Conservation (phyloP, 805 yeast genomes). For the Zygoascus bituminiphila region DNA sequence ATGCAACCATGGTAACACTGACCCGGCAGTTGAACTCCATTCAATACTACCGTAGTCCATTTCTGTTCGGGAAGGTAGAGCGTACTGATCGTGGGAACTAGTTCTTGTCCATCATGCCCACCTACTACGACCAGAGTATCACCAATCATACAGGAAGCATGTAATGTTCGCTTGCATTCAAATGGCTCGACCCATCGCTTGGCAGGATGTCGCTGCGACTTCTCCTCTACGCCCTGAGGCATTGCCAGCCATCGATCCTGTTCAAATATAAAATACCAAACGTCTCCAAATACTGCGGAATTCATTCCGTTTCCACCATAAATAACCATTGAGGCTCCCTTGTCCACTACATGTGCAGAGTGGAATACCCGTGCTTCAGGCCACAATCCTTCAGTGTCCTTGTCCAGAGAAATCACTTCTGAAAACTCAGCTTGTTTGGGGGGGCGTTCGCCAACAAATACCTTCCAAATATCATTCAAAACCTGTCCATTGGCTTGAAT, state of each 20-base stretch:
- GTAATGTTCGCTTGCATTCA: slow-evolving; percentile 14
- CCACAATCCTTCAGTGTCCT: slow-evolving; percentile 15
- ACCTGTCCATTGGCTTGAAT: slow-evolving; percentile 4
- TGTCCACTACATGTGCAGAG: slow-evolving; percentile 13
- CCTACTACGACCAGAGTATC: slow-evolving; percentile 16
- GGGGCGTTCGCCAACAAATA: slow-evolving; percentile 4
- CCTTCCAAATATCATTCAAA: slow-evolving; percentile 19
- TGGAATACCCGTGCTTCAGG: slow-evolving; percentile 16
- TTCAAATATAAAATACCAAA: slow-evolving; percentile 15
- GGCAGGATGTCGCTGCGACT: background rate
- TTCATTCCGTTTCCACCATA: slow-evolving; percentile 15
- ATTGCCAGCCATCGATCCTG: slow-evolving; percentile 11
- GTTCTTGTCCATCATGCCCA: slow-evolving; percentile 20
- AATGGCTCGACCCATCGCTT: background rate
- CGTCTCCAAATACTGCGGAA: slow-evolving; percentile 11
- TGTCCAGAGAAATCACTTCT: slow-evolving; percentile 14
- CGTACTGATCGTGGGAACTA: slow-evolving; percentile 11
- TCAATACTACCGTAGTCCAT: slow-evolving; percentile 15
- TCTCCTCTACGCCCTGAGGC: background rate
- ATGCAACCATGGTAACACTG: slow-evolving; percentile 16
- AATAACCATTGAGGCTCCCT: slow-evolving; percentile 11
- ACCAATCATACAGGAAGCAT: slow-evolving; percentile 12
- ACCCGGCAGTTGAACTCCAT: slow-evolving; percentile 18
- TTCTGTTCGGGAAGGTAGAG: slow-evolving; percentile 11
- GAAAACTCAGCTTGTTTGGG: slow-evolving; percentile 8